Conservation (phyloP, 2,329 filamentous ascomycete species). For the Apiospora koreana region DNA sequence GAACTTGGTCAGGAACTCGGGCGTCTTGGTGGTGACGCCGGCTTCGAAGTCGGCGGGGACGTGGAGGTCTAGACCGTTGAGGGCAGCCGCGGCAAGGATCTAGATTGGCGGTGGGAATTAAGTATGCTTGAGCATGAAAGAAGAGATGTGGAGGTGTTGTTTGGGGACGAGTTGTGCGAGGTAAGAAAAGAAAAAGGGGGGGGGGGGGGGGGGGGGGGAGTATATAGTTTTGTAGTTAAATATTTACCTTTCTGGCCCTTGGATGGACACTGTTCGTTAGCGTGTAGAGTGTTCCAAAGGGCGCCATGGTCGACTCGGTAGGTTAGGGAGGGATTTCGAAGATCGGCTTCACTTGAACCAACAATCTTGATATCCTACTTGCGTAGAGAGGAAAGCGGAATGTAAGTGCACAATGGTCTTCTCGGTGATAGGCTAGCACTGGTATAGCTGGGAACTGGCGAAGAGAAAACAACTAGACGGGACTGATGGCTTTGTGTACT, state of each 20-base stretch:
- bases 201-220: too few relatives aligned
- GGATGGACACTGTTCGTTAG: not conserved
- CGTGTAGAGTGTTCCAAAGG: not conserved
- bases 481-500: too few relatives aligned
- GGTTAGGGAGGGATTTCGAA: not conserved
- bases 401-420: too few relatives aligned
- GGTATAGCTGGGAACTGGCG: too few relatives aligned
- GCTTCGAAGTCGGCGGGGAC: slow-evolving; percentile 29
- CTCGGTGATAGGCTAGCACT: too few relatives aligned
- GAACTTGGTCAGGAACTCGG: slow-evolving; percentile 38
- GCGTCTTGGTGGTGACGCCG: slow-evolving; percentile 33
- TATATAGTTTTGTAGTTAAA: not conserved
- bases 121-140: too few relatives aligned
- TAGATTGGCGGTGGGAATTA: not conserved
- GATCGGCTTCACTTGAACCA: too few relatives aligned
- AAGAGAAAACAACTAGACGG: not conserved
- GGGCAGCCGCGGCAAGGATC: slow-evolving; percentile 10
- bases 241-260: not conserved
- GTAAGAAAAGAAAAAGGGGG: not conserved
- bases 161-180: too few relatives aligned
- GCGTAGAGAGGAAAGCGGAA: too few relatives aligned
- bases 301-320: not conserved
- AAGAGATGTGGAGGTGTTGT: too few relatives aligned
- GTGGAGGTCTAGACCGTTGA: slow-evolving; percentile 16
- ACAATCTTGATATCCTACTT: too few relatives aligned